These are phyloP conservation scores for Ascoidea rubescens DNA, from an alignment of 805 yeast species.

Conservation along the genomic window DNA sequence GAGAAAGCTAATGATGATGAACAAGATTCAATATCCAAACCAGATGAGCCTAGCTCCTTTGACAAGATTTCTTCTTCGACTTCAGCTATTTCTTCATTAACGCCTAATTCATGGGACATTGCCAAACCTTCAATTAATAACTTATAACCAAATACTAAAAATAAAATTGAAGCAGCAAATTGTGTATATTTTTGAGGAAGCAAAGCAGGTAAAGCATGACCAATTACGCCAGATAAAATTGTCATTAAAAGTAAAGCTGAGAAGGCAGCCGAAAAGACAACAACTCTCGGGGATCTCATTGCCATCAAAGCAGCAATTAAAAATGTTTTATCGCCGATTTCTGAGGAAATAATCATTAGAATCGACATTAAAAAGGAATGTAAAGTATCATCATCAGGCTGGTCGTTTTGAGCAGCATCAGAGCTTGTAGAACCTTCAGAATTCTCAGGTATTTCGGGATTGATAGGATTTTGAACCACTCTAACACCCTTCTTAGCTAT, in stretches of 20 bases:
- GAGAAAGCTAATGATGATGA: slow-evolving; percentile 6
- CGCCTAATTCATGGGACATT: slow-evolving; percentile 75
- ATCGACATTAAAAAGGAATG: slow-evolving; percentile 66
- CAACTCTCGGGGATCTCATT: slow-evolving; percentile 73
- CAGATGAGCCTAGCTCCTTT: slow-evolving; percentile 34
- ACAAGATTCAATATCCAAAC: slow-evolving; percentile 52
- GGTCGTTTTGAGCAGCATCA: neutral
- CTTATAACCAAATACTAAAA: slow-evolving; percentile 69
- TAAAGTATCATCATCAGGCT: slow-evolving; percentile 12
- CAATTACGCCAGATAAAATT: slow-evolving; percentile 75
- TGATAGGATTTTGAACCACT: too few relatives aligned
- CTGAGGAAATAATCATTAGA: slow-evolving; percentile 89
- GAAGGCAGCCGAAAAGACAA: slow-evolving; percentile 85
- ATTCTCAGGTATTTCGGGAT: neutral
- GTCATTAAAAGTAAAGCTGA: slow-evolving; percentile 84
- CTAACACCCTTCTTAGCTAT: too few relatives aligned
- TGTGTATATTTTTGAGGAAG: slow-evolving; percentile 72
- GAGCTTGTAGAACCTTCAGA: neutral
- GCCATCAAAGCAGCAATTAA: slow-evolving; percentile 96
- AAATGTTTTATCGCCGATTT: slow-evolving; percentile 95
- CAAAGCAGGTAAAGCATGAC: slow-evolving; percentile 79
- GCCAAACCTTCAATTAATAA: slow-evolving; percentile 68
- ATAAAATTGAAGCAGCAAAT: slow-evolving; percentile 66
- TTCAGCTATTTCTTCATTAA: slow-evolving; percentile 90
- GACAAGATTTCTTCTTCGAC: slow-evolving; percentile 87